Base-by-base conservation (phyloP, 305 asterid genomes). In the Solanum hybrid region DNA sequence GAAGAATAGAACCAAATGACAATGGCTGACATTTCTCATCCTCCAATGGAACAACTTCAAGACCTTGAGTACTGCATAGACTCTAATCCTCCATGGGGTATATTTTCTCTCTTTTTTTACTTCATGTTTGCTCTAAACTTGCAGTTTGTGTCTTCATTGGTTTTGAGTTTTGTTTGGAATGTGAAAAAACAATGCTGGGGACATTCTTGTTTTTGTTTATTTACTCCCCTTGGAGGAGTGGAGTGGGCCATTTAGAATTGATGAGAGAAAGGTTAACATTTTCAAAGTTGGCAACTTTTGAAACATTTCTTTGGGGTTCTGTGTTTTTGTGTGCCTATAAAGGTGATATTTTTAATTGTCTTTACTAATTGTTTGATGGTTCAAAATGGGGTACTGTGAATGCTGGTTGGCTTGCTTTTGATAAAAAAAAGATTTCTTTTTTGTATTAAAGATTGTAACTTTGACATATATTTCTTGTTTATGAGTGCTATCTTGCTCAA, bases 11-110 rank as follows among this genome's bases (percentile, higher is more conserved):
- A 74, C 26, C 84, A 79, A 88, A 88, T 88, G 75, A 35, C 90
- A 57, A 88, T 88, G 90, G 98, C 92, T 36, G 93, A 97, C 89
- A 97, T 96, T 86, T 89, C 93, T n/a, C 99, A 97, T 92, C 98
- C 93, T 84, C 99, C 99, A 90, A 97, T 96, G 99, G 99, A 97
- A 13, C 99, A 97, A 93, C 98, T 97, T 51, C 98, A 96, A 88
- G 99, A 97, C 98, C 98, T 97, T 73, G 98, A 96, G 88, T 97
- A 96, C 91, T 97, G 99, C 98, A 97, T 97, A 94, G 99, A 97
- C 95, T 97, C 99, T 67, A 97, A 97, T 89, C 99, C 99, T 51
- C 98, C 99, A 82, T 97, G 99, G 99, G 94, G 98, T 97, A 97
- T 14, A 71, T 89, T 87, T 85, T 3, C n/a, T 57, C 89, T 51